Evolutionary conservation across 176 grass and related monocot genomes (phyloP).

Genomic region (Rhipidocladum racemiflorum): DNA sequence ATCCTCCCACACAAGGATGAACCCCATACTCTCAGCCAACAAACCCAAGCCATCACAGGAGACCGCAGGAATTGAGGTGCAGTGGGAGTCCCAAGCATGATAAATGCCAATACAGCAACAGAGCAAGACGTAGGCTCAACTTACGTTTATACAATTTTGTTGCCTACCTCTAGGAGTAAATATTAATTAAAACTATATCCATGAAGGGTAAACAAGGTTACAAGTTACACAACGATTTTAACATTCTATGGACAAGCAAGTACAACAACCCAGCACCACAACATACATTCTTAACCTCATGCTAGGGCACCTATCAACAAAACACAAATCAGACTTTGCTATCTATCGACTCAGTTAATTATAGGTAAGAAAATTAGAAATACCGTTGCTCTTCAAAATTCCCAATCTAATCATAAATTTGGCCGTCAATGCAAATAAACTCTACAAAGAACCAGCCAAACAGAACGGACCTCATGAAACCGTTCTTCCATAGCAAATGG

Average conservation of each 20-base stretch:
- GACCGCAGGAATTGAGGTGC: not conserved
- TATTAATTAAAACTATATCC: slow-evolving; percentile 29
- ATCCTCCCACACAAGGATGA: not conserved
- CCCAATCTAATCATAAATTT: slow-evolving; percentile 31
- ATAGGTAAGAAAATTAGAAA: slow-evolving; percentile 33
- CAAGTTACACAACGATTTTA: slow-evolving; percentile 8
- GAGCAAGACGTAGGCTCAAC: not conserved
- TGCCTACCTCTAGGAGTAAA: slow-evolving; percentile 20
- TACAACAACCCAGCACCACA: slow-evolving; percentile 25
- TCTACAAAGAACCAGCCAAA: slow-evolving; percentile 28
- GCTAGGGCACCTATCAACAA: slow-evolving; percentile 16
- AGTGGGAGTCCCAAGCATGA: not conserved
- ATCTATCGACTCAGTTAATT: slow-evolving; percentile 42
- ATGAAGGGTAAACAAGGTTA: slow-evolving; percentile 25
- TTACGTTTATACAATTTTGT: slow-evolving; percentile 13
- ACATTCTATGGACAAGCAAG: slow-evolving; percentile 18
- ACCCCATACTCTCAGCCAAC: not conserved
- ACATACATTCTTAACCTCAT: slow-evolving; percentile 11
- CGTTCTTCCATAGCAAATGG: slow-evolving; percentile 93
- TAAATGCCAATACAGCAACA: not conserved
- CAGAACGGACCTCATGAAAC: slow-evolving; percentile 51
- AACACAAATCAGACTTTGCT: slow-evolving; percentile 10
- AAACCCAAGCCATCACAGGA: not conserved
- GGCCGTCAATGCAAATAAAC: slow-evolving; percentile 17
- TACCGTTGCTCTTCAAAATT: slow-evolving; percentile 44